Conservation (phyloP, 1,284 basidiomycete genomes). For the Pisolithus thermaeus region DNA sequence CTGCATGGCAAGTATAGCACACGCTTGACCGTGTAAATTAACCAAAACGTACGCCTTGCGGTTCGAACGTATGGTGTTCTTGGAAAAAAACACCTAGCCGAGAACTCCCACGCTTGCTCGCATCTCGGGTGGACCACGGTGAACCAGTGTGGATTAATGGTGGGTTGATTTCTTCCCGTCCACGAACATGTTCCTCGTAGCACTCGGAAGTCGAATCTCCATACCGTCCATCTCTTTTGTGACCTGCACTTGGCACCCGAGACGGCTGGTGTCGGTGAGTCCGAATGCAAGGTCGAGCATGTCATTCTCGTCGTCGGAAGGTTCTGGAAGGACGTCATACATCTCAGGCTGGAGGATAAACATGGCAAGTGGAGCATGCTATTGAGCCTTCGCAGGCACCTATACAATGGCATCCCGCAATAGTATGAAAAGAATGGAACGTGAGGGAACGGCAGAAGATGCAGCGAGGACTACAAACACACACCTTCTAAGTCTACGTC, state of each 20-base stretch:
- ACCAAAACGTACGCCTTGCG: not conserved
- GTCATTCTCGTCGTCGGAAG: slow-evolving; percentile 95
- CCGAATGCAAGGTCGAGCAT: slow-evolving; percentile 99
- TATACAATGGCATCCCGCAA: slow-evolving; percentile 25
- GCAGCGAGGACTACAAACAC: not conserved
- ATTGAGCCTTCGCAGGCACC: slow-evolving; percentile 96
- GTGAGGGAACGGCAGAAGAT: not conserved
- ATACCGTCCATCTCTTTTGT: slow-evolving; percentile 84
- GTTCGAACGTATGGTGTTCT: no score
- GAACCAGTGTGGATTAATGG: slow-evolving; percentile 24
- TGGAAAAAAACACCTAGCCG: no score
- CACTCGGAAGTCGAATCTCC: slow-evolving; percentile 80
- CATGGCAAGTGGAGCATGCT: slow-evolving; percentile 97
- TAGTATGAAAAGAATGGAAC: not conserved
- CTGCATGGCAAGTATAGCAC: not conserved
- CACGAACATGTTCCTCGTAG: slow-evolving; percentile 97
- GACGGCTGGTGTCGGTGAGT: slow-evolving; percentile 85
- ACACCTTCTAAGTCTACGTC: slow-evolving; percentile 96
- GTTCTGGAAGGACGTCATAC: slow-evolving; percentile 85
- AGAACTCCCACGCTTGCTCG: no score
- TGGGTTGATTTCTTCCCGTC: slow-evolving; percentile 60
- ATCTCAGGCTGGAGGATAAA: slow-evolving; percentile 79
- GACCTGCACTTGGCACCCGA: slow-evolving; percentile 82
- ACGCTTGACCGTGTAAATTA: not conserved
- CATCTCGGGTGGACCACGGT: not conserved